Evolutionary conservation across 371 early-diverging fungal genomes (phyloP), one percentile per base, ranked within the genome.

Genomic region (Lichtheimia corymbifera): DNA sequence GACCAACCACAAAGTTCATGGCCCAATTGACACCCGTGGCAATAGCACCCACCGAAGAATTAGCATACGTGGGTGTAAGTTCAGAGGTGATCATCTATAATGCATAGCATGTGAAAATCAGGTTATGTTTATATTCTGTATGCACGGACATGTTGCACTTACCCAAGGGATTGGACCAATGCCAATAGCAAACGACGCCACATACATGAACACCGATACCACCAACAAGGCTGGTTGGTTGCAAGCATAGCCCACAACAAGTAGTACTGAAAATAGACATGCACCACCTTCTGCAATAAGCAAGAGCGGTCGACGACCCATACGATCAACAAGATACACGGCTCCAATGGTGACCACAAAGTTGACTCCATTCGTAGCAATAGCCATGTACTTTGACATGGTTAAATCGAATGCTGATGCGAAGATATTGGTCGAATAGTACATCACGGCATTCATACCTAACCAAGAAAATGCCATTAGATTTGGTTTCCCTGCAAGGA

Each of bases 121-220:
- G 14, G 35, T 51, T 17, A 1, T 24, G 18, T 51, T 51, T 51
- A 14, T 52, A 17, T 15, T 51, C 25, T 51, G 4, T 52, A 17
- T 15, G 11, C 18, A n/a, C 20, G 40, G n/a, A 17, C 4, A 17
- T 35, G 11, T 35, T 35, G 35, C 2, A 53, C 52, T 51, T 59
- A 59, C 60, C 90, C 93, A 94, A 9, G 93, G 91, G 45, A 93
- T 88, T 0, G 89, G 88, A 25, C 93, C 92, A 20, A 95, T 71
- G 5, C 93, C 98, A 40, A 95, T 71, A 49, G 91, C 91, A 72
- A 91, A 96, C 47, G 83, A 80, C 13, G 88, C 87, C 11, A 91
- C 87, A 74, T 91, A 94, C 18, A 88, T 49, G 66, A 91, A 85
- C 57, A 92, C 80, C 53, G 87, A 80, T 1, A 84, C 82, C 14